Conservation (phyloP, 495 filamentous ascomycete genomes). For the Xylaria venustula region DNA sequence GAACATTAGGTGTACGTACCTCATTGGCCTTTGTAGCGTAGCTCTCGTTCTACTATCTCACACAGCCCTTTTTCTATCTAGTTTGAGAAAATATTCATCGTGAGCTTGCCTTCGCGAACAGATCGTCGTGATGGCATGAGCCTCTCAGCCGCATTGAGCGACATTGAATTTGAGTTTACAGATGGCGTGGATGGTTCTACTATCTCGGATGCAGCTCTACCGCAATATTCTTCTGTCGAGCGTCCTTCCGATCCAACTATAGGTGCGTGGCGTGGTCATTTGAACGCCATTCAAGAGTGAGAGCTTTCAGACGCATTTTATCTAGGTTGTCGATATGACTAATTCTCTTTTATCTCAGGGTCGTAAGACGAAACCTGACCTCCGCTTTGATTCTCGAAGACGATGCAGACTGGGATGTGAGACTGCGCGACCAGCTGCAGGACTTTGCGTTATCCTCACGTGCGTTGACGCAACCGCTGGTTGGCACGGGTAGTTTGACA, state of each 20-base stretch:
- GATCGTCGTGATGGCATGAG: conserved; percentile 54
- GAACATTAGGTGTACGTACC: conserved; percentile 21
- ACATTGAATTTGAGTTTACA: conserved; percentile 50
- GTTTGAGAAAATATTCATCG: conserved; percentile 56
- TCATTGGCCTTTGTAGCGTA: not conserved
- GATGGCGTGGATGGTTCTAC: conserved; percentile 39
- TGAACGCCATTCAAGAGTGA: conserved; percentile 34
- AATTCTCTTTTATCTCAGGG: conserved; percentile 19
- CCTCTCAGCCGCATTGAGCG: conserved; percentile 43
- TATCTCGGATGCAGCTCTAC: conserved; percentile 38
- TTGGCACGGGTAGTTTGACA: not conserved
- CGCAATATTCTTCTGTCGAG: conserved; percentile 8
- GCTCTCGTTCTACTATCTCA: not conserved
- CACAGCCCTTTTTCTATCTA: conserved; percentile 10
- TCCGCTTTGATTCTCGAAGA: conserved; percentile 59
- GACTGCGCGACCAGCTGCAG: conserved; percentile 47
- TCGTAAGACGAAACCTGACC: conserved; percentile 45
- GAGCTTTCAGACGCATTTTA: not conserved
- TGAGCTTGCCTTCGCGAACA: conserved; percentile 49
- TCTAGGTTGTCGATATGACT: not conserved
- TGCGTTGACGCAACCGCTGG: conserved; percentile 27
- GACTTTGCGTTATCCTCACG: conserved; percentile 46
- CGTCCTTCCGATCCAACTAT: conserved; percentile 14
- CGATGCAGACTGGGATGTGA: conserved; percentile 57
- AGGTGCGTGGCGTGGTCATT: conserved; percentile 29